Percentiles rank a stretch among this genome's conserved stretches.
phyloP scores from a whole-genome alignment of 305 asterid genomes.

The Fraxinus nigra region DNA sequence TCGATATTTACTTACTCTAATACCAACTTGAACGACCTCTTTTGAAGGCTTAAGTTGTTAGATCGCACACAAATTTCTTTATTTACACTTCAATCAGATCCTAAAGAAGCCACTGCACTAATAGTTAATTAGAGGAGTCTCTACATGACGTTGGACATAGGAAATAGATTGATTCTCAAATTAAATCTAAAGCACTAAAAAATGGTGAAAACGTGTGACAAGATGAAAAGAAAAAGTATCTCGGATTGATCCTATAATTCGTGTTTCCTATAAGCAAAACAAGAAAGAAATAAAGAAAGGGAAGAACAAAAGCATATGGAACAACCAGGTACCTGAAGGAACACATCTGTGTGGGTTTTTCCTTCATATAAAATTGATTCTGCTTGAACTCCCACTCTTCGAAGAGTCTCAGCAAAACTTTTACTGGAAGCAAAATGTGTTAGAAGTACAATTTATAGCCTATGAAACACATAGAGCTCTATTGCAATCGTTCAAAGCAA shows the following conservation, averaged over 20 bases:
- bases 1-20: background rate
- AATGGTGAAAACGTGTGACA: background rate
- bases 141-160: background rate
- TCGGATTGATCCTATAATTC: background rate
- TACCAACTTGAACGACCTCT: background rate
- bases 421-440: slow-evolving; percentile 40
- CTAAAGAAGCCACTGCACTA: background rate
- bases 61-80: background rate
- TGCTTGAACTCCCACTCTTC: slow-evolving; percentile 60
- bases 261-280: background rate
- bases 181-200: background rate
- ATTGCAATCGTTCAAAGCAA: background rate
- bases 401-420: slow-evolving; percentile 74
- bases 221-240: background rate
- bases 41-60: background rate
- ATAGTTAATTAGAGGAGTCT: background rate
- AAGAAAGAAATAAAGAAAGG: slow-evolving; percentile 30
- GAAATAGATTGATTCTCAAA: background rate
- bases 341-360: slow-evolving; percentile 83
- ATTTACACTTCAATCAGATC: background rate
- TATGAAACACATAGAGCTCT: background rate
- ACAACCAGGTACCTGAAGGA: slow-evolving; percentile 48
- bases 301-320: slow-evolving; percentile 14
- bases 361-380: slow-evolving; percentile 78
- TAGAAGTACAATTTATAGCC: background rate